Evolutionary conservation across 164 flowering plant genomes (phyloP), one percentile per base, ranked within the genome.

Genomic region (Aristolochia fimbriata): DNA sequence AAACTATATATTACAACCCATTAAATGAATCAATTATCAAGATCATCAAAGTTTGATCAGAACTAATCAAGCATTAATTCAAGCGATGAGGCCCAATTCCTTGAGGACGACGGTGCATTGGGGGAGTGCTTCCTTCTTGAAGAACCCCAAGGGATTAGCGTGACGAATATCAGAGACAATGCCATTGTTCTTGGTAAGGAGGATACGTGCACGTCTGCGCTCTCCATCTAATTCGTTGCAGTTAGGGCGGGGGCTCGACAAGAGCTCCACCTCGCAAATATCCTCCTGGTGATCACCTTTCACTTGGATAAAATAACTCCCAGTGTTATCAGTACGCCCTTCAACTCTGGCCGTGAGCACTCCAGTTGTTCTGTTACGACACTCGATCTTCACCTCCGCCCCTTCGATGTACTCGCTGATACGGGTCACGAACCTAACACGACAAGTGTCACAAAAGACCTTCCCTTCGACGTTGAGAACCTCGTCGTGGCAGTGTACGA

Each of bases 111-210:
- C 49, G 33, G 76, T 8, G 63, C 93, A 88, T 10, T 62, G 77
- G 45, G 79, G 17, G 48, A 68, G 8, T 19, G 87, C 65, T 24
- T 61, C 52, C 1, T 78, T 74, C 67, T 31, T 73, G 66, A 59
- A 16, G 76, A 84, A 88, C 8, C 84, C 87, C 75, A 88, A 54
- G 47, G 71, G 56, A 62, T 88, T 88, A 61, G 86, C 90, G 52
- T 57, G 71, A 0, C 96, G 81, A 0, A n/a, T 17, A 68, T 67
- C 37, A 0, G 88, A 77, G 2, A 60, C 62, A n/a, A 88, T 77
- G n/a, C 96, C 96, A 45, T 88, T 88, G 88, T 66, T 47, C 66
- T 60, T 21, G 57, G 83, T 80, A 60, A 84, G 80, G 65, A 80
- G 67, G 15, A 86, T 83, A 16, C 80, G 81, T n/a, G 91, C 63